Conservation (phyloP, 2,329 filamentous ascomycete genomes). For the Fusarium tanahbumbuense region DNA sequence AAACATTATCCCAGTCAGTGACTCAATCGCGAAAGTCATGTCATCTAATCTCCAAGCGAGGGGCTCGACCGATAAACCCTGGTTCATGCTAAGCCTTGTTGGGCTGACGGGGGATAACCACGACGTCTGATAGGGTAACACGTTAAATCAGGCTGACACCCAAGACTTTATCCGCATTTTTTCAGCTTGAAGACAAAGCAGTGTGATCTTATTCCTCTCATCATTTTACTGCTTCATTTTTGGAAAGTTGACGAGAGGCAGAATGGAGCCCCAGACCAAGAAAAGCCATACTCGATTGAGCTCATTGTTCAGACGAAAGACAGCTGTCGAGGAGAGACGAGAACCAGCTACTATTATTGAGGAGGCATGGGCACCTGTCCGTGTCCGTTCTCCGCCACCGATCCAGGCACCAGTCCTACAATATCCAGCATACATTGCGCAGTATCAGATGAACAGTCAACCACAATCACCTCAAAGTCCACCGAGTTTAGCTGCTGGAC, state of each 20-base stretch:
- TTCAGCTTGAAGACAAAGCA: not conserved
- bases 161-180: not conserved
- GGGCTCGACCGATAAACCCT: not conserved
- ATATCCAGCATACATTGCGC: not conserved
- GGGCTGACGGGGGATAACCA: not conserved
- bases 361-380: not conserved
- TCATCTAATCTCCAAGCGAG: not conserved
- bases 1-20: not conserved
- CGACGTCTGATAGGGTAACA: not conserved
- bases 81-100: not conserved
- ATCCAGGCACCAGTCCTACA: not conserved
- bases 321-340: not conserved
- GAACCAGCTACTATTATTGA: not conserved
- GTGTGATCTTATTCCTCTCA: not conserved
- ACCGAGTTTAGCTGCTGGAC: not conserved
- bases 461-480: not conserved
- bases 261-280: not conserved
- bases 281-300: not conserved
- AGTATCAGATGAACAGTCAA: not conserved
- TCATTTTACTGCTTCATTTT: not conserved
- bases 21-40: not conserved
- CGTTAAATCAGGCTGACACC: not conserved
- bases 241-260: not conserved
- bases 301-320: not conserved
- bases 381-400: not conserved